Percentiles rank a stretch among this genome's conserved stretches.
phyloP scores from a whole-genome alignment of 139 green algal species.

The Tetradesmus obliquus region DNA sequence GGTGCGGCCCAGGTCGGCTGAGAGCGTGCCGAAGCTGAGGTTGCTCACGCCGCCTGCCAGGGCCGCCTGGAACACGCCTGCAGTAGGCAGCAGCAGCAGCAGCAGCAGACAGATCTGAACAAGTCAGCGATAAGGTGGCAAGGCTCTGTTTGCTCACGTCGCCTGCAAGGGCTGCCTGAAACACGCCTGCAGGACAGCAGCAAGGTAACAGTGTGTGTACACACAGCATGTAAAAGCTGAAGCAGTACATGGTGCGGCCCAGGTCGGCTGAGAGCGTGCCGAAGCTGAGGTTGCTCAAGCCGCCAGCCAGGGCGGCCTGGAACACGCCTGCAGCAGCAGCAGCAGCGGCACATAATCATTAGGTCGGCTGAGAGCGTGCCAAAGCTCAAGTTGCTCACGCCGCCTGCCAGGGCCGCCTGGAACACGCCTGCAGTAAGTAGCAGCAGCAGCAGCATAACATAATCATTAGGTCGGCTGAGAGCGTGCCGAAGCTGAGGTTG shows the following conservation, averaged over 20 bases:
- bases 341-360: neutral
- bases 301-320: conserved; percentile 75
- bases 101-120: neutral
- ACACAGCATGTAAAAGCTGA: conserved; percentile 66
- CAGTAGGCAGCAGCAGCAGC: neutral
- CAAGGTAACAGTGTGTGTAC: neutral
- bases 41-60: conserved; percentile 86
- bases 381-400: too few relatives aligned
- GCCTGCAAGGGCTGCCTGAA: too few relatives aligned
- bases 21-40: conserved; percentile 80
- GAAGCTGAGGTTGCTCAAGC: conserved; percentile 89
- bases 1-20: conserved; percentile 75
- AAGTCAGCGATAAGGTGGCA: neutral
- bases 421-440: neutral
- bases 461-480: conserved; percentile 71
- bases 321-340: conserved; percentile 76
- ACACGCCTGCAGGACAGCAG: neutral
- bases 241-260: conserved; percentile 88
- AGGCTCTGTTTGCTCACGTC: too few relatives aligned
- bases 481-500: conserved; percentile 84
- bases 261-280: conserved; percentile 71
- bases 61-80: conserved; percentile 84
- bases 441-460: conserved; percentile 86
- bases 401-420: neutral
- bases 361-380: neutral